Base-by-base conservation (phyloP, 768 basidiomycete species). In the Lentinus tigrinus region DNA sequence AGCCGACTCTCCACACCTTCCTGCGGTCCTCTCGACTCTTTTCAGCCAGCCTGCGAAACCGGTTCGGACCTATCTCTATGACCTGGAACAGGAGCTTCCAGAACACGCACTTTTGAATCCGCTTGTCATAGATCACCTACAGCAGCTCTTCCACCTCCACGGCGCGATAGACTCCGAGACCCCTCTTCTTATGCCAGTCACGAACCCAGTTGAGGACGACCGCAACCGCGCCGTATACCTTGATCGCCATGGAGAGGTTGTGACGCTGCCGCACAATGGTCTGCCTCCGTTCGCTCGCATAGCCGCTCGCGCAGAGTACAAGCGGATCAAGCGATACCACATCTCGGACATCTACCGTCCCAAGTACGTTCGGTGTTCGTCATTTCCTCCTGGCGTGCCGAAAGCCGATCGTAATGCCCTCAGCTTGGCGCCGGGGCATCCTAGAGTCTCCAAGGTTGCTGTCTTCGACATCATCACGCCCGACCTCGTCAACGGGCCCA, bases 151-250 rank as follows among this genome's bases (percentile, higher is more conserved):
- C 72, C 84, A 87, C 37, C 79, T 95, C 4, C 95, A 95, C 67
- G 95, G 95, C 6, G 95, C 95, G 3, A 84, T 96, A 1, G 85
- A 94, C 61, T 87, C 88, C 72, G 90, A 91, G 63, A 88, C 93
- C 0, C 89, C 93, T 0, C 72, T 95, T n/a, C 76, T 97, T 11
- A 83, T 93, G 70, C 95, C 90, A 0, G 78, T 84, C 2, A 78
- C 82, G 47, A 80, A 85, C 28, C 74, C 78, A 3, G 87, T 90
- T 28, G 83, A 87, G 31, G 79, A 80, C 40, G 70, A 71, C 38
- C 53, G 57, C n/a, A 81, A 78, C 7, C 83, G 87, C 27, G 91
- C 89, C 2, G 76, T 85, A 6, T 85, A 93, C 62, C 81, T 98
- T 28, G 95, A 96, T 72, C 77, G 84, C 46, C 87, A 87, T 55